phyloP scores from a whole-genome alignment of 306 rosid species.

The peach (Prunus persica) region DNA sequence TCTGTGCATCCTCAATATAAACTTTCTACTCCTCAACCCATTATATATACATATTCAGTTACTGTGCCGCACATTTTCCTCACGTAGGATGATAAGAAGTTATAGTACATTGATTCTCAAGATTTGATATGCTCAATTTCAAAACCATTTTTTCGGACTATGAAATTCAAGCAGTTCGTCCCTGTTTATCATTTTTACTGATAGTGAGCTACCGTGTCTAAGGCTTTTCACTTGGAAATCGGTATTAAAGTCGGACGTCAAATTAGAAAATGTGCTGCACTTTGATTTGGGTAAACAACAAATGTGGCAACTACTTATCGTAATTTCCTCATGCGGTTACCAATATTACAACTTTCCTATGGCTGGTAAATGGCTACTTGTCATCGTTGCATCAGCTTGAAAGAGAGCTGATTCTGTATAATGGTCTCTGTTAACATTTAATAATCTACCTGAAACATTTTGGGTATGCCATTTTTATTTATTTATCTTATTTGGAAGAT shows the following conservation, averaged over 20 bases:
- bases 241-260: not conserved
- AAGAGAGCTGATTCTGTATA: not conserved
- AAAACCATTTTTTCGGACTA: no score
- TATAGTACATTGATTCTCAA: not conserved
- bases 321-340: no score
- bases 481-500: not conserved
- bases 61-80: not conserved
- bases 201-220: not conserved
- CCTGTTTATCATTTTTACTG: not conserved
- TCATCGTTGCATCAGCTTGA: not conserved
- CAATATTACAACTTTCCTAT: not conserved
- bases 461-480: conserved; percentile 1
- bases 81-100: not conserved
- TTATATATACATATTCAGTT: no score
- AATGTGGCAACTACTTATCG: not conserved
- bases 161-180: not conserved
- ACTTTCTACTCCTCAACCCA: not conserved
- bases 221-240: not conserved
- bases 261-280: not conserved
- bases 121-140: not conserved
- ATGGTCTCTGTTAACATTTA: not conserved
- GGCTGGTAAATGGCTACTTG: not conserved
- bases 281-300: not conserved
- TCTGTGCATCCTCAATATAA: not conserved
- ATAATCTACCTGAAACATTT: not conserved